Evolutionary conservation across 768 basidiomycete species (phyloP), one percentile per base, ranked within the genome.

Genomic region (Dioszegia crocea): DNA sequence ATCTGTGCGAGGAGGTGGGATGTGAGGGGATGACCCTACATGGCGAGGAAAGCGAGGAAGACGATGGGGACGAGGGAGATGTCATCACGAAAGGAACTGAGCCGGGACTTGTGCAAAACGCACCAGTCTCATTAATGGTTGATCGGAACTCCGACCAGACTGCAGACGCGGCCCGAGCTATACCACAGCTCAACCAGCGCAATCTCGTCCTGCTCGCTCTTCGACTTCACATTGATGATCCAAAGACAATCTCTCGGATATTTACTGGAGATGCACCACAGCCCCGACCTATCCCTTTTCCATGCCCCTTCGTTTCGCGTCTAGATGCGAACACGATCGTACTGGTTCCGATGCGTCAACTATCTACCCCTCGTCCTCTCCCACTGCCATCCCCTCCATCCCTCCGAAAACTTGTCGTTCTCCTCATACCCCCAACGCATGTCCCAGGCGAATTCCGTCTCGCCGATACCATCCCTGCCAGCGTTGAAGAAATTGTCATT

Each of bases 401-500:
- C 2, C 14, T 53, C 2, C 36, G 39, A 10, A 53, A 53, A 26
- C 36, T 53, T 3, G 39, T 53, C 14, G 10, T 53, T 31, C 51
- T 53, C 51, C 12, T 39, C 16, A 41, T 40, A 3, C 51, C 51
- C 3, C 51, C 51, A 3, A 53, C 51, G 17, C 21, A 24, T 14
- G 10, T 23, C 1, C 51, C 51, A n/a, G 51, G 51, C 21, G 17
- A 23, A 4, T 40, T 26, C 39, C 36, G 38, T 12, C n/a, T 53
- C 5, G 36, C 36, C 19, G 51, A 53, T 10, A 4, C 19, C 21
- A 12, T 53, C 9, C 38, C 51, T 4, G 24, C 19, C 3, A 29
- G 11, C 5, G 51, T 53, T 4, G 51, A 53, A 27, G 51, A 53
- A 6, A 38, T 53, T 12, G 51, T 53, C 33, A 26, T 53, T n/a